A percentile compares a stretch with the other conserved stretches of the same genome.
phyloP scores from a whole-genome alignment of 2,329 filamentous ascomycete genomes.

The Sporothrix brasiliensis region DNA sequence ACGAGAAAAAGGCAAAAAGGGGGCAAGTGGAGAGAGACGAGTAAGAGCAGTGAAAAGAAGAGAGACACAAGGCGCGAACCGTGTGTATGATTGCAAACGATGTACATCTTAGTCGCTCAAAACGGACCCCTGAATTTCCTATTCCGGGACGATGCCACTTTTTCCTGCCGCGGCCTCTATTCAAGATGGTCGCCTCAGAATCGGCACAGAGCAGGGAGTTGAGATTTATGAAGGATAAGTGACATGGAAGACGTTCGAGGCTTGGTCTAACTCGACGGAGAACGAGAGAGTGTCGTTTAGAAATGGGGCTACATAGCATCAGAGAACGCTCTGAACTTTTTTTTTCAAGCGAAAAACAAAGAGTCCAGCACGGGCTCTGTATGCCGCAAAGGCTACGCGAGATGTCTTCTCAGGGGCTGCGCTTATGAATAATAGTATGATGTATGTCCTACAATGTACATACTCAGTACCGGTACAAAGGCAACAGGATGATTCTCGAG shows the following conservation, averaged over 20 bases:
- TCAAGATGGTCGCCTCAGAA: neutral
- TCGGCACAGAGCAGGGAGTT: neutral
- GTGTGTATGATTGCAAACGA: neutral
- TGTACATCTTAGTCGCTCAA: slow-evolving; percentile 7
- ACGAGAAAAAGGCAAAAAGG: neutral
- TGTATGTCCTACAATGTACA: no score
- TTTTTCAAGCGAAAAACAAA: neutral
- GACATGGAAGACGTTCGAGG: neutral
- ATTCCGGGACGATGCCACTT: slow-evolving; percentile 20
- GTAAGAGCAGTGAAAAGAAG: neutral
- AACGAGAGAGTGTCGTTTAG: neutral
- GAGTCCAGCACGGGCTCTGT: neutral
- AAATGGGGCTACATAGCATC: no score
- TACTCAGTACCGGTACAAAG: slow-evolving; percentile 3
- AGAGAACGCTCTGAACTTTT: neutral
- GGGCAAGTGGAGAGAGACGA: neutral
- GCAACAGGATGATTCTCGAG: neutral
- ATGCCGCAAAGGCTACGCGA: neutral
- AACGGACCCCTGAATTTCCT: slow-evolving; percentile 23
- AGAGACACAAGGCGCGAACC: neutral
- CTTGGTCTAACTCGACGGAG: no score
- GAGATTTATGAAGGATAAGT: neutral
- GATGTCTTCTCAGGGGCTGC: no score
- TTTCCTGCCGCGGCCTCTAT: neutral
- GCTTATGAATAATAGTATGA: no score